Base-by-base conservation (phyloP, 768 basidiomycete genomes). In the Suillus hirtellus region DNA sequence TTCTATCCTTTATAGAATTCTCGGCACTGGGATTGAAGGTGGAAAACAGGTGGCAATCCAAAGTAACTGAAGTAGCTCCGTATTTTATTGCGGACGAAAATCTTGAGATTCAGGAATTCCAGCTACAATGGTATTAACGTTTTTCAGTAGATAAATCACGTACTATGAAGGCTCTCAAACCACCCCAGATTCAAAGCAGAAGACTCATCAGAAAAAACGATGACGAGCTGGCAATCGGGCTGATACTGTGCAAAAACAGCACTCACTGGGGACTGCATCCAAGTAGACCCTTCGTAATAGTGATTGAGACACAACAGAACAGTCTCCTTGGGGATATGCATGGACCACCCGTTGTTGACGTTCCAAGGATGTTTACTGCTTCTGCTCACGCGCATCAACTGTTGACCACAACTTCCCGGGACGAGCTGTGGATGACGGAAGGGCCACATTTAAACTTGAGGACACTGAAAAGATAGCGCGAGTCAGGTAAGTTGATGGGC, bases 61-160 rank as follows among this genome's bases (percentile, higher is more conserved):
- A 73, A 75, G 50, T 65, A 68, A 19, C 66, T 68, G 14, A 66
- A 66, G 58, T 76, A 74, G 38, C 50, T 65, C 2, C 64, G 15
- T 21, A 76, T 72, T 21, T 69, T 63, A 62, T 66, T 67, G n/a
- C 72, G 40, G 11, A 59, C 42, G n/a, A n/a, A 56, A 2, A 73
- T 60, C 64, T 12, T 69, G 65, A 35, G 76, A 76, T 4, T 76
- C 73, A 37, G 76, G 76, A 21, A 76, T 61, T 11, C 65, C 50
- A 24, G 75, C 71, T 8, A 75, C 59, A 21, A 76, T 64, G 4
- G 69, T 62, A 49, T 75, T 75, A 15, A 77, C 71, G 6, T 74
- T 19, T 21, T 66, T 59, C 7, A 78, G 52, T 0, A 77, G 27
- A n/a, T 59, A 37, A 21, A 59, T 17, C 1, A 59, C 7, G 5